Evolutionary conservation across 2,329 filamentous ascomycete genomes (phyloP).

Genomic region (Venturia asperata): DNA sequence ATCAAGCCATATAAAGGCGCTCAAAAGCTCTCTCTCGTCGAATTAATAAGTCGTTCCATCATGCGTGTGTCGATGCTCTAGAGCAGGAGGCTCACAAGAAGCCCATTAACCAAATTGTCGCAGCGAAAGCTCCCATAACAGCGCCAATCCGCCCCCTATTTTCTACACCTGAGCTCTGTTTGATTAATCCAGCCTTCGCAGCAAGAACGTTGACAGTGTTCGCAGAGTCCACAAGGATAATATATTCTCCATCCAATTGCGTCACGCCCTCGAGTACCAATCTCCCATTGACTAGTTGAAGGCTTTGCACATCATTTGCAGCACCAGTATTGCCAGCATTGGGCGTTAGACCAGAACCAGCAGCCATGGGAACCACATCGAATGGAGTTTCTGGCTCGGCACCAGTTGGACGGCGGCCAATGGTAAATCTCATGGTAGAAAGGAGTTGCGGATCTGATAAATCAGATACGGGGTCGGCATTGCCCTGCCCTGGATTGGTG

Average conservation of each 20-base stretch:
- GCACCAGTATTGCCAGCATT: background rate
- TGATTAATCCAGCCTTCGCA: background rate
- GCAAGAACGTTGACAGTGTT: background rate
- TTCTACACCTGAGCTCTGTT: background rate
- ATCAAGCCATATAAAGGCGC: background rate
- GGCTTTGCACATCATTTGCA: background rate
- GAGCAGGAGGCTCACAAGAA: background rate
- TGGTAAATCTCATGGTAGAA: background rate
- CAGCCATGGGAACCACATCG: background rate
- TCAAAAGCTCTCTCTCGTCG: background rate
- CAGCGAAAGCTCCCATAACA: background rate
- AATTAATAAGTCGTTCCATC: background rate
- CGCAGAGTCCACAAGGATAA: constrained; percentile 6
- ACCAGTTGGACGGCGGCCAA: constrained; percentile 1
- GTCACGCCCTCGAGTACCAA: background rate
- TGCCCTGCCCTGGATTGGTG: background rate
- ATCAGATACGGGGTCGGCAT: background rate
- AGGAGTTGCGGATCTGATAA: background rate
- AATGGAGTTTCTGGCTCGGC: background rate
- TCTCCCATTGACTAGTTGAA: constrained; percentile 2
- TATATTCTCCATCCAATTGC: constrained; percentile 14
- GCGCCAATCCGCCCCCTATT: background rate
- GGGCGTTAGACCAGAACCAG: background rate
- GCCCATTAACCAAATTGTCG: background rate
- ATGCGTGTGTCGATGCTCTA: background rate